These are phyloP conservation scores for Cubamyces sp. DNA, from an alignment of 768 basidiomycete species.

Conservation along the genomic window DNA sequence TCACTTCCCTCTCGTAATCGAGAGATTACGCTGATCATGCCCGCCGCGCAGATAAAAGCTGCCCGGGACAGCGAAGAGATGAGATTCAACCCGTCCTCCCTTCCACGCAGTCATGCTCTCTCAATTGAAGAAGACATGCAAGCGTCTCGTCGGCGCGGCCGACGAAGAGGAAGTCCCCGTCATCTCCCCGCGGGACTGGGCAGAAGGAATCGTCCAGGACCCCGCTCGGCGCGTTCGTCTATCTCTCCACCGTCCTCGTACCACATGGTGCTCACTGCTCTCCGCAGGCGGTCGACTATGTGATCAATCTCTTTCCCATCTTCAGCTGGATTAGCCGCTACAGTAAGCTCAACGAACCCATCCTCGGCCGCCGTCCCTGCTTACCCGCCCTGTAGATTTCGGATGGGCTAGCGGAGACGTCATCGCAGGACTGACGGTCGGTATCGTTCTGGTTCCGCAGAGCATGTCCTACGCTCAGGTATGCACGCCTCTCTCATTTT, in stretches of 20 bases:
- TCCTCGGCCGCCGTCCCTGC: not conserved
- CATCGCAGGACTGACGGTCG: constrained; percentile 90
- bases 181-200: constrained; percentile 60
- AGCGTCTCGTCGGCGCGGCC: constrained; percentile 60
- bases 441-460: constrained; percentile 93
- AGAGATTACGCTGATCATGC: constrained; percentile 7
- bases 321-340: constrained; percentile 84
- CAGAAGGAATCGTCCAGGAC: constrained; percentile 42
- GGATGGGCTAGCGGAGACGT: constrained; percentile 87
- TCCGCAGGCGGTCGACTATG: constrained; percentile 59
- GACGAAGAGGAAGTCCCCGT: constrained; percentile 64
- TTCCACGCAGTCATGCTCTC: constrained; percentile 28
- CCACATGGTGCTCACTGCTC: constrained; percentile 13
- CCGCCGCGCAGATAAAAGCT: constrained; percentile 12
- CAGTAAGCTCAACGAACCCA: constrained; percentile 50
- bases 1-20: constrained; percentile 20
- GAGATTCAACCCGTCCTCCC: constrained; percentile 32
- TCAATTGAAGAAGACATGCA: constrained; percentile 51
- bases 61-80: not conserved
- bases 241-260: not conserved
- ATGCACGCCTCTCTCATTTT: not conserved
- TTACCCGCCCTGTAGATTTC: constrained; percentile 32
- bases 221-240: constrained; percentile 41
- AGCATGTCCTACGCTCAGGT: constrained; percentile 86
- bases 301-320: constrained; percentile 82